These are phyloP conservation scores for Brassica juncea DNA, from an alignment of 345 rosid species.

Conservation along the genomic window DNA sequence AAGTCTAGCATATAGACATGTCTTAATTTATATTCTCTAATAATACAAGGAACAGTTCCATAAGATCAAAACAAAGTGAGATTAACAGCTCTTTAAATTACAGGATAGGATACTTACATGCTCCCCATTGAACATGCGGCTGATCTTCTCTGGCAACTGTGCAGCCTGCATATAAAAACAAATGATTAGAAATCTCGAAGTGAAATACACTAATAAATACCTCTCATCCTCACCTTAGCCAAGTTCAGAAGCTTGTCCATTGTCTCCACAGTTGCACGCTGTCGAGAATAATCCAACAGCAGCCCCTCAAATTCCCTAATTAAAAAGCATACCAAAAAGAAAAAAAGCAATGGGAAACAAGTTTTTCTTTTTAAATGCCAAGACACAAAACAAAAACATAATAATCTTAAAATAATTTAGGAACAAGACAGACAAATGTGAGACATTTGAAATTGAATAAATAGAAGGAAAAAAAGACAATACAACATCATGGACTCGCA, in stretches of 20 bases:
- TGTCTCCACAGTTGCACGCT: slow-evolving; percentile 67
- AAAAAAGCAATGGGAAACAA: background rate
- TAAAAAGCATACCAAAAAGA: slow-evolving; percentile 10
- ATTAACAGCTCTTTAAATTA: background rate
- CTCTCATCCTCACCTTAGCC: slow-evolving; percentile 63
- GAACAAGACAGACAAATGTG: slow-evolving; percentile 1
- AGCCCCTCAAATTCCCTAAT: slow-evolving; percentile 77
- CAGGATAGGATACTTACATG: slow-evolving; percentile 53
- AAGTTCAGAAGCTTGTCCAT: slow-evolving; percentile 63
- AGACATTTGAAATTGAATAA: background rate
- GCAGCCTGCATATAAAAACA: slow-evolving; percentile 58
- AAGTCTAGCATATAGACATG: background rate
- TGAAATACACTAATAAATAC: background rate
- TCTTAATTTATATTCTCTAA: background rate
- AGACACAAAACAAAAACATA: background rate
- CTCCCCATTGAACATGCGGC: slow-evolving; percentile 77
- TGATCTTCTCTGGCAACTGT: slow-evolving; percentile 68
- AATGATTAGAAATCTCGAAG: background rate
- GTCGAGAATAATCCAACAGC: slow-evolving; percentile 77
- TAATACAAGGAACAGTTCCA: background rate
- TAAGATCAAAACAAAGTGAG: slow-evolving; percentile 11
- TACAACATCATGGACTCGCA: slow-evolving; percentile 82
- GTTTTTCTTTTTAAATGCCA: background rate
- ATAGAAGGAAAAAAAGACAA: slow-evolving; percentile 23
- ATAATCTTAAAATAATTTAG: background rate